Evolutionary conservation across 352 stramenopile species (phyloP).

Genomic region (Blastocystis sp.): DNA sequence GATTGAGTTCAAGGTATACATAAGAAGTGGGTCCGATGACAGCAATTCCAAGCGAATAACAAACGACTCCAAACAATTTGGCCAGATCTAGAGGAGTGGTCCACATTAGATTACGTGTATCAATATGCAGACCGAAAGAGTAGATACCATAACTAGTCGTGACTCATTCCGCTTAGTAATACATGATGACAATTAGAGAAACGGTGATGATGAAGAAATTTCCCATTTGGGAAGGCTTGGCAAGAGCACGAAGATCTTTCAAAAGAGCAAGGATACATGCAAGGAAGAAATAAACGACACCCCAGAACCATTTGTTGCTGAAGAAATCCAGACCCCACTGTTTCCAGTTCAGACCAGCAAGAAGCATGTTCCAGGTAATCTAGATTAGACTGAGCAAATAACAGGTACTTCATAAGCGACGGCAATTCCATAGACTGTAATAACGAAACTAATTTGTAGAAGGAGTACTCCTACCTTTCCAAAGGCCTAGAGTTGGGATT

Average conservation of each 20-base stretch:
- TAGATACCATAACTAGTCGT: conserved; percentile 50
- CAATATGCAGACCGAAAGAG: conserved; percentile 34
- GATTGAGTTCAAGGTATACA: background rate
- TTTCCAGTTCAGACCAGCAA: conserved; percentile 38
- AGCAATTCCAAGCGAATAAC: conserved; percentile 45
- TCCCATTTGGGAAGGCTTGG: conserved; percentile 23
- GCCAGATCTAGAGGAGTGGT: conserved; percentile 53
- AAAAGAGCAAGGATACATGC: conserved; percentile 30
- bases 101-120: conserved; percentile 16
- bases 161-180: background rate
- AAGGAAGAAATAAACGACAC: conserved; percentile 40
- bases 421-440: conserved; percentile 64
- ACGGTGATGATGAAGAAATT: conserved; percentile 64
- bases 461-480: conserved; percentile 55
- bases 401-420: conserved; percentile 60
- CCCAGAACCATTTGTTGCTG: conserved; percentile 54
- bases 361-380: conserved; percentile 54
- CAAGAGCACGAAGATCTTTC: conserved; percentile 9
- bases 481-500: background rate
- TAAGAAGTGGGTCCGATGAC: conserved; percentile 65
- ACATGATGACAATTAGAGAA: conserved; percentile 65
- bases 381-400: background rate
- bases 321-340: conserved; percentile 1
- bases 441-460: conserved; percentile 66
- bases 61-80: conserved; percentile 60